Evolutionary conservation across 1,139 yeast genomes (phyloP), one percentile per base, ranked within the genome.

Genomic region (Nakaseomyces bracarensis): DNA sequence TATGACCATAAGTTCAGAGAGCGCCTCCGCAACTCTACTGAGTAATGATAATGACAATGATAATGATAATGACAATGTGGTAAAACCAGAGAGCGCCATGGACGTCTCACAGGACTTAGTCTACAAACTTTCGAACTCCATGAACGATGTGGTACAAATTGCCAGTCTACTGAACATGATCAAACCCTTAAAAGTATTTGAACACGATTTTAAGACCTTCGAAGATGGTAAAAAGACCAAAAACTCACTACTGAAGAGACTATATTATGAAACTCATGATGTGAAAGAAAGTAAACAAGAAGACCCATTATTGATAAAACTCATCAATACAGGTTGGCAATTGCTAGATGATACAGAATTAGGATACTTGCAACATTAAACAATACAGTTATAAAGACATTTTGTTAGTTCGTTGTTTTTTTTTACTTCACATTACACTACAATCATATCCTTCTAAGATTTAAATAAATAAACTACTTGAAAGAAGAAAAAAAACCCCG

Each of bases 91-190:
- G 9, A 41, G 40, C 10, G 49, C 49, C 18, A 36, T 38, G 8
- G 41, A 40, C 10, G 49, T 48, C 16, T 49, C 60, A 2, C 63
- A 57, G 38, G 52, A 50, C 6, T 44, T 57, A 15, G 59, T 60
- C 4, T 54, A 59, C 10, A 48, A 51, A 26, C 45, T 60, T 35
- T 59, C 63, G 1, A 55, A 55, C 38, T 54, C 61, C 16, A 56
- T 59, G 61, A 58, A 55, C 40, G 61, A 57, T 29, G 47, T 60
- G 38, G 56, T 58, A 11, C 63, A 58, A 36, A 57, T 58, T 4
- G 53, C 60, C 18, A 53, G 61, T 39, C 47, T 57, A 22, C 42
- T 60, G 21, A 52, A 49, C 36, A 45, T 55, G 49, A 49, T 58
- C 20, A 54, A 55, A 28, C 63, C 64, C 4, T 49, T 55, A 40